Evolutionary conservation across 768 basidiomycete species (phyloP), one percentile per base, ranked within the genome.

Genomic region (Hypholoma sublateritium): DNA sequence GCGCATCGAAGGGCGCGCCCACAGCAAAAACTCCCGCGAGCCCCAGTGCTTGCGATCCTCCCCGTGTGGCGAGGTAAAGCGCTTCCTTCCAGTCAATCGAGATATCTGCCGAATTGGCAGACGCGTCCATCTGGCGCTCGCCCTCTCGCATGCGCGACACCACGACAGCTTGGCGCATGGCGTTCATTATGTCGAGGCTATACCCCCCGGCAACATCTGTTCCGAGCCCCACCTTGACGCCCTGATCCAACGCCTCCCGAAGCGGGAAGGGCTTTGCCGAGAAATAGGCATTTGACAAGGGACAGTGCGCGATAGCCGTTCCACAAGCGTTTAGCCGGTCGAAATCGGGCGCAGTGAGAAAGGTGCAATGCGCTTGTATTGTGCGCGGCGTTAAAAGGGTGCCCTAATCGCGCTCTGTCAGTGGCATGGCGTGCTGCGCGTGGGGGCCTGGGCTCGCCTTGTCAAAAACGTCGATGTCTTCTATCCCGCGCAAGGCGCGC

Each of bases 151-250:
- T 82, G 53, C 88, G 76, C 2, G 92, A 85, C 0, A 86, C 80
- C 4, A 78, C 74, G 0, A 95, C 93, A 0, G 90, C 85, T 49
- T 86, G 83, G 47, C 94, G 78, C 94, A 95, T 95, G 19, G 83
- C 77, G 45, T 72, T 78, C 82, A 93, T 88, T 14, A 95, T 83
- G 63, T 90, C 88, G 35, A 87, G 67, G 46, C 82, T 83, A 69
- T 95, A 95, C 4, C 94, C 94, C 1, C 93, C 94, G 2, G 91
- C 91, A 43, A 95, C 75, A 61, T 96, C 94, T 19, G 87, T 86
- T 2, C 94, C 94, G 1, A 96, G 80, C 0, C 93, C 94, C 11
- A 95, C 83, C 24, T 77, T 80, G 28, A 93, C 84, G 0, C 78
- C 80, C 25, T 69, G 70, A 43, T 80, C 71, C 34, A 94, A 73